phyloP scores from a whole-genome alignment of 73 alveolate species.

The Halteria grandinella region DNA sequence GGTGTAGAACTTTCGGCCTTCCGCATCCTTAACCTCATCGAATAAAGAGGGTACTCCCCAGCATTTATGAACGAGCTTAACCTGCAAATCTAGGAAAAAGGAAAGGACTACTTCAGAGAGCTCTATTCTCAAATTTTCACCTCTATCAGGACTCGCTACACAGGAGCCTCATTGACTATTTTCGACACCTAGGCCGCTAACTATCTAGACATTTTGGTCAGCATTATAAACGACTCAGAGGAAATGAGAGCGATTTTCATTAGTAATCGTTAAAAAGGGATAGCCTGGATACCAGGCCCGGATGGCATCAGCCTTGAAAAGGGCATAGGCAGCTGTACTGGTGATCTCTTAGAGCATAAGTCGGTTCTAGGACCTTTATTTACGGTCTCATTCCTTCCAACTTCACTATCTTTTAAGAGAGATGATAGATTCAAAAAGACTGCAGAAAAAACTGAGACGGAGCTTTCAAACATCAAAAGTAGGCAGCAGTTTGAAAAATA shows the following conservation, averaged over 20 bases:
- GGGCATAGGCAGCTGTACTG: conserved; percentile 68
- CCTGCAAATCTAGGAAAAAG: conserved; percentile 42
- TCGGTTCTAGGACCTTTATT: conserved; percentile 67
- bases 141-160: not conserved
- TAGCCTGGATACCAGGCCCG: conserved; percentile 73
- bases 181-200: conserved; percentile 30
- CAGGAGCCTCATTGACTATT: conserved; percentile 38
- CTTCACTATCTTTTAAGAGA: not conserved
- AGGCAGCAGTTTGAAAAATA: conserved; percentile 44
- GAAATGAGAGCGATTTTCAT: conserved; percentile 38
- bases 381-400: conserved; percentile 47
- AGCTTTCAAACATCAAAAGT: conserved; percentile 42
- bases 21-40: conserved; percentile 43
- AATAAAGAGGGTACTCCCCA: conserved; percentile 43
- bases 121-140: conserved; percentile 29
- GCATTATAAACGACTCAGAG: not conserved
- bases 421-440: conserved; percentile 35
- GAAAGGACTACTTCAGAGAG: conserved; percentile 32
- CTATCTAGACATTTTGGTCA: conserved; percentile 12
- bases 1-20: conserved; percentile 50
- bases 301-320: conserved; percentile 59
- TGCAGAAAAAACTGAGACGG: conserved; percentile 40
- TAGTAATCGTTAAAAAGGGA: not conserved
- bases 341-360: conserved; percentile 54
- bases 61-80: conserved; percentile 57